phyloP scores from a whole-genome alignment of 306 rosid genomes.

The Castanea crenata region DNA sequence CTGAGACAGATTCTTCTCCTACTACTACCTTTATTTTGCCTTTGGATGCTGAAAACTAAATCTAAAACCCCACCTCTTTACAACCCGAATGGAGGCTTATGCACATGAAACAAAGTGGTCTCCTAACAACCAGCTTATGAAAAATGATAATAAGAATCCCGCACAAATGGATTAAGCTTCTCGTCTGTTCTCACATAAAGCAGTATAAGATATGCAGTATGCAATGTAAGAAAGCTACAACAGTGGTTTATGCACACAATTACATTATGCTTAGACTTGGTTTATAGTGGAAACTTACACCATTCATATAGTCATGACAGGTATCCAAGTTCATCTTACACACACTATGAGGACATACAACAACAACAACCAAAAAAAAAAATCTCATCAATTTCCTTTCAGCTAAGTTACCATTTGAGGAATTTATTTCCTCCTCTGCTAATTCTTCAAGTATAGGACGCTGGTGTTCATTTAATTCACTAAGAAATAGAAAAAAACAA shows the following conservation, averaged over 20 bases:
- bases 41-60: neutral
- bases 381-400: conserved; percentile 63
- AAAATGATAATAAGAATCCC: neutral
- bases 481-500: conserved; percentile 26
- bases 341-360: conserved; percentile 2
- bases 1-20: neutral
- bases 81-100: neutral
- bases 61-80: neutral
- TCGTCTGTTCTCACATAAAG: neutral
- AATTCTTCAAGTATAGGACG: conserved; percentile 86
- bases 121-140: neutral
- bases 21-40: too few relatives aligned
- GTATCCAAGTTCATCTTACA: conserved; percentile 18
- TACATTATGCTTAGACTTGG: neutral
- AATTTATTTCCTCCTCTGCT: conserved; percentile 73
- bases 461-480: conserved; percentile 71
- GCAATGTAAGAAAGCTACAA: neutral
- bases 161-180: neutral
- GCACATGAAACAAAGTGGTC: neutral
- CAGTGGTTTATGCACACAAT: neutral
- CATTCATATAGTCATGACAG: conserved; percentile 13
- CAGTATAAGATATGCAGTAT: neutral
- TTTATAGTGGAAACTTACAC: neutral
- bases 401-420: conserved; percentile 36
- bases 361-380: conserved; percentile 9